These are phyloP conservation scores for Lipomyces japonicus DNA, from an alignment of 805 yeast genomes.

Conservation along the genomic window DNA sequence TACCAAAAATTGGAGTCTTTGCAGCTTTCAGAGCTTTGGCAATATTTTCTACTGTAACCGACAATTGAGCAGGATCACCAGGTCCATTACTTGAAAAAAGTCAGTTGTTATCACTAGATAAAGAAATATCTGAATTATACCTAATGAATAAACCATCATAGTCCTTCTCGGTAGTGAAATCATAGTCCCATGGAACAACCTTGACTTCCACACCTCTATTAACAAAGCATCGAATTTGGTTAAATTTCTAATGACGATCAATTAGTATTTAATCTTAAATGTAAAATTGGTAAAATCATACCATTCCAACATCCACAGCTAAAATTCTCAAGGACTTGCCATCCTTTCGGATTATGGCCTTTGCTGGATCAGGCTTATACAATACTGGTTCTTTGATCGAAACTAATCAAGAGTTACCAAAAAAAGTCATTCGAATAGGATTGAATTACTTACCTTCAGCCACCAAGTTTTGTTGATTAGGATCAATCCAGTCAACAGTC, in stretches of 20 bases:
- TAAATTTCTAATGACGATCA: slow-evolving; percentile 52
- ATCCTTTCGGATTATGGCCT: slow-evolving; percentile 54
- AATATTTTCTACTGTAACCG: slow-evolving; percentile 60
- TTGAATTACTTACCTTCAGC: slow-evolving; percentile 45
- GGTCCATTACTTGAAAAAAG: slow-evolving; percentile 87
- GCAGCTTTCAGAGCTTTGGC: slow-evolving; percentile 55
- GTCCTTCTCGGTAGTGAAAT: slow-evolving; percentile 62
- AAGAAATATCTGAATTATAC: not conserved
- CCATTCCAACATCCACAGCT: slow-evolving; percentile 95
- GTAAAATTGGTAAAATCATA: not conserved
- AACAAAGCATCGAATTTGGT: slow-evolving; percentile 95
- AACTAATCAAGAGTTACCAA: slow-evolving; percentile 42
- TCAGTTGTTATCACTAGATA: not conserved
- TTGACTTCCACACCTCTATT: slow-evolving; percentile 92
- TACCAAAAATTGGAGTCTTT: slow-evolving; percentile 92
- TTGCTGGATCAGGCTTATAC: slow-evolving; percentile 63
- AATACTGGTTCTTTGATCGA: slow-evolving; percentile 71
- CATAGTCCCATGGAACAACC: slow-evolving; percentile 95
- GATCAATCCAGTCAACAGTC: slow-evolving; percentile 87
- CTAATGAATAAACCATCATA: slow-evolving; percentile 82
- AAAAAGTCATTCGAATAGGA: not conserved
- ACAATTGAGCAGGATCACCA: slow-evolving; percentile 93
- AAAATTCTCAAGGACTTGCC: slow-evolving; percentile 79
- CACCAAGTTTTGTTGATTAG: slow-evolving; percentile 86
- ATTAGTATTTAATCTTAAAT: not conserved